Evolutionary conservation across 257 asterid genomes (phyloP).

Genomic region (Catharanthus roseus): DNA sequence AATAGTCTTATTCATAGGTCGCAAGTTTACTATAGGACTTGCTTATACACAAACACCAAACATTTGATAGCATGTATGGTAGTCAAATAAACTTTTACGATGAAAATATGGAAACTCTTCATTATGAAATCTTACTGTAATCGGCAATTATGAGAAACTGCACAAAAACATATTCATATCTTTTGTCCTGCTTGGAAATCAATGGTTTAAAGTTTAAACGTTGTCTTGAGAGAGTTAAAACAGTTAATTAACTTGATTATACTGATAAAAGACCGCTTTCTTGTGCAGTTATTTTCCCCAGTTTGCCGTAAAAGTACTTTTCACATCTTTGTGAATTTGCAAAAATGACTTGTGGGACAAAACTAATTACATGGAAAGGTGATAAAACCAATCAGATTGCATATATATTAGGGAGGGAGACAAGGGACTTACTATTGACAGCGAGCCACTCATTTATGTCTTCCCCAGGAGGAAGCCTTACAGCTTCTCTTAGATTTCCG

Average conservation of each 20-base stretch:
- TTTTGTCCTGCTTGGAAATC: neutral
- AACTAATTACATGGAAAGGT: neutral
- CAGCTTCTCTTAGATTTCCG: slow-evolving; percentile 93
- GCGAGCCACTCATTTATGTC: slow-evolving; percentile 95
- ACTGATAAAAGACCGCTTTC: neutral
- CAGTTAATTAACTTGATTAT: neutral
- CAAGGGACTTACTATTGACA: slow-evolving; percentile 60
- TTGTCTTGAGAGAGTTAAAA: neutral
- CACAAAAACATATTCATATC: neutral
- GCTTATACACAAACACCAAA: neutral
- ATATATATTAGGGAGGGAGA: slow-evolving; percentile 9
- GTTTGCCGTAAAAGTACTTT: neutral
- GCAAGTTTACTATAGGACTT: neutral
- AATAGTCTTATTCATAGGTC: too few species aligned
- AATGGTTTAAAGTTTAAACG: neutral
- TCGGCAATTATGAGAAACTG: neutral
- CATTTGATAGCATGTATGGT: neutral
- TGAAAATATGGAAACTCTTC: neutral
- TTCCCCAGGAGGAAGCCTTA: slow-evolving; percentile 91
- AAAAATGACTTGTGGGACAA: neutral
- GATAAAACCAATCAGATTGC: neutral
- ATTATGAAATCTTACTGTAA: neutral
- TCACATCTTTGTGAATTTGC: neutral
- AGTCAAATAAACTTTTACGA: neutral
- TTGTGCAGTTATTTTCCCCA: neutral